Evolutionary conservation across 768 basidiomycete species (phyloP).

Genomic region (Podaxis carcinomalis): DNA sequence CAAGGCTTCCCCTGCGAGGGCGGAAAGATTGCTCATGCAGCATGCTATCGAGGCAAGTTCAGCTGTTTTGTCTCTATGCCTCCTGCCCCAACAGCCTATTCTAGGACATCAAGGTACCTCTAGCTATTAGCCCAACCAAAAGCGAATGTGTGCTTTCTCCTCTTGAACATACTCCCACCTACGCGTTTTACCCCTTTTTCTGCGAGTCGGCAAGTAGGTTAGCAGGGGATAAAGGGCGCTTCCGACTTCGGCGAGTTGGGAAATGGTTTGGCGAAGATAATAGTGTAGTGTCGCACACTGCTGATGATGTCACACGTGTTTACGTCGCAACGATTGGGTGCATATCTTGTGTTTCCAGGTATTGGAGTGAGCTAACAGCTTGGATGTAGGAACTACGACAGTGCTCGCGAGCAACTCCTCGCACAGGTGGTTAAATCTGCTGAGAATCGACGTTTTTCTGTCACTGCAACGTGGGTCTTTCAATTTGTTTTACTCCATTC

Average conservation of each 20-base stretch:
- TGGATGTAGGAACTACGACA: background rate
- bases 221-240: constrained; percentile 45
- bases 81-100: constrained; percentile 5
- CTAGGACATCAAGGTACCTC: constrained; percentile 1
- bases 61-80: background rate
- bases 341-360: background rate
- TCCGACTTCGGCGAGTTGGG: constrained; percentile 58
- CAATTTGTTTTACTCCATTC: no score
- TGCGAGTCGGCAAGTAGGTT: constrained; percentile 35
- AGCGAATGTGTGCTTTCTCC: background rate
- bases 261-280: constrained; percentile 43
- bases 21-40: constrained; percentile 50
- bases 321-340: background rate
- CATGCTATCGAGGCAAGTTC: constrained; percentile 47
- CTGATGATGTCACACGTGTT: background rate
- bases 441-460: background rate
- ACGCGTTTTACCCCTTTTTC: constrained; percentile 68
- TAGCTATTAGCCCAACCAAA: background rate
- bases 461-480: constrained; percentile 10
- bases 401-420: constrained; percentile 8
- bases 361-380: background rate
- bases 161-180: constrained; percentile 29
- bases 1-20: constrained; percentile 31
- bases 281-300: constrained; percentile 1
- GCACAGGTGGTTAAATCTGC: background rate